Conservation (phyloP, 2,329 filamentous ascomycete genomes). For the Penicillium aurantiogriseum region DNA sequence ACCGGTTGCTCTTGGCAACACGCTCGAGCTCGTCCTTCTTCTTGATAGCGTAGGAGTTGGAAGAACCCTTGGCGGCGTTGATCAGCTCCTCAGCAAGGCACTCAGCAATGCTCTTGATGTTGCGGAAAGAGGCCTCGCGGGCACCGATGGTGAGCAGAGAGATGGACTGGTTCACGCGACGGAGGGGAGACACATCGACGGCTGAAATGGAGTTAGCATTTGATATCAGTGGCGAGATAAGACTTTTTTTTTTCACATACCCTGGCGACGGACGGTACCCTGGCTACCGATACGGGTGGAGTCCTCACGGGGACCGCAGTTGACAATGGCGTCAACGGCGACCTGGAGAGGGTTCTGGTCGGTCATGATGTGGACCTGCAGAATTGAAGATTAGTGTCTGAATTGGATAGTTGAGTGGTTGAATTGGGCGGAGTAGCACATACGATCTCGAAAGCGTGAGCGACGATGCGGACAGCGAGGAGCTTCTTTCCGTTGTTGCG, state of each 20-base stretch:
- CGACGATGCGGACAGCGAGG: constrained; percentile 99
- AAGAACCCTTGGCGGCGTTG: constrained; percentile 99
- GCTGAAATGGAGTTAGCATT: constrained; percentile 47
- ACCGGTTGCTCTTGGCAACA: constrained; percentile 99
- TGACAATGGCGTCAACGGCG: constrained; percentile 98
- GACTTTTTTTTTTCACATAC: constrained; percentile 1
- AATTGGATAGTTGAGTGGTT: background rate
- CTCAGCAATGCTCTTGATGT: constrained; percentile 99
- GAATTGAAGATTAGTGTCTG: constrained; percentile 21
- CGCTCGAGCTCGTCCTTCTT: constrained; percentile 99
- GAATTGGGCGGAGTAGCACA: constrained; percentile 44
- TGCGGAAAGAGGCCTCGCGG: constrained; percentile 98
- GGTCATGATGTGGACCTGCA: constrained; percentile 99
- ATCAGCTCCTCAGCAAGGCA: constrained; percentile 99
- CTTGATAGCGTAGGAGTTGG: constrained; percentile 99
- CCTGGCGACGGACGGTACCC: constrained; percentile 98
- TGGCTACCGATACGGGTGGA: constrained; percentile 98
- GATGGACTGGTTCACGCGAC: constrained; percentile 99
- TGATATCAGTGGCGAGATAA: background rate
- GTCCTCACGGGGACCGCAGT: constrained; percentile 99
- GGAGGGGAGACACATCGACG: constrained; percentile 99
- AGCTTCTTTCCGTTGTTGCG: constrained; percentile 99
- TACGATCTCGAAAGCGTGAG: constrained; percentile 99
- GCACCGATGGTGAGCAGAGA: constrained; percentile 98
- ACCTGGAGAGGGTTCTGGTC: constrained; percentile 99